Base-by-base conservation (phyloP, 1,139 yeast species). In the Eremothecium sinecaudum region DNA sequence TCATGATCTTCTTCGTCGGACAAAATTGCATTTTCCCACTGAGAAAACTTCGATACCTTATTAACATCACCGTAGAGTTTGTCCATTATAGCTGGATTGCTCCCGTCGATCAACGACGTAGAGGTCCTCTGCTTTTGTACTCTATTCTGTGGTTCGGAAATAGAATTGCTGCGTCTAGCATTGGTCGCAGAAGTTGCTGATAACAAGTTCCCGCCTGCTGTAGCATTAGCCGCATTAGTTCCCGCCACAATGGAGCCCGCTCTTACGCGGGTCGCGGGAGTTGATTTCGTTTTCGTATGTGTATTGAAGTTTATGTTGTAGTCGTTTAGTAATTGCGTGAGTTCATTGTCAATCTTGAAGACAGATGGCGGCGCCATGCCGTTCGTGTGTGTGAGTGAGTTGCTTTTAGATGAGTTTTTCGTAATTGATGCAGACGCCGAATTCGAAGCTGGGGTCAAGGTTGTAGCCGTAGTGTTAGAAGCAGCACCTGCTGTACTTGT, bases 231-330 rank as follows among this genome's bases (percentile, higher is more conserved):
- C 5, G 30, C n/a, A 5, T 11, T 18, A 4, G 30, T 17, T 6
- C 11, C 11, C 4, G 32, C 34, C n/a, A 28, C 36, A 16, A 37
- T 33, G 21, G 43, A 40, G n/a, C 38, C 36, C 19, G 43, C 25
- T 31, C 43, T 33, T 20, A 29, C 18, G 13, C 36, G 32, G 11
- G 26, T 27, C 18, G 18, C 29, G 9, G 34, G 32, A 11, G 28
- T 15, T 18, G 5, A 28, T 15, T 18, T 28, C 34, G n/a, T 32
- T 35, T 27, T 27, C 5, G 30, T n/a, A 4, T 19, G 30, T 5
- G 30, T 12, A 17, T 17, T 27, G 18, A 47, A 50, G 33, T 48
- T 48, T 42, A 52, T 40, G 32, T 53, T 50, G 34, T 51, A 54
- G 11, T 44, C 56, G 34, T 44, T 45, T 22, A 53, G 35, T 12